Conservation (phyloP, 768 basidiomycete species). For the Dictyophora rubrovolvata region DNA sequence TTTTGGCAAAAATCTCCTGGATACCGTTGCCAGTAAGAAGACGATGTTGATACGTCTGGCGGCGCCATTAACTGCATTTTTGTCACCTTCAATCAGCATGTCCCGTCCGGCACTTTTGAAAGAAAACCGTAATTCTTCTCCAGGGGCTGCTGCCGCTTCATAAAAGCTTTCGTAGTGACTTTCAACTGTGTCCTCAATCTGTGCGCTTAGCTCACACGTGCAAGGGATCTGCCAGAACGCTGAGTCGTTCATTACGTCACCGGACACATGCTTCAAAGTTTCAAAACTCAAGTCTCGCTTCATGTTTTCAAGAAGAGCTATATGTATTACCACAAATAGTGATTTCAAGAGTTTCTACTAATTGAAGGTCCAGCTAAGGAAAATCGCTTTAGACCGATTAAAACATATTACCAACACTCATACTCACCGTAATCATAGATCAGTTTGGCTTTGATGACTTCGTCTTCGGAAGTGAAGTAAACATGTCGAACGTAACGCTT, state of each 20-base stretch:
- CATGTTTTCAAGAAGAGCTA: no score
- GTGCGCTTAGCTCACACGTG: no score
- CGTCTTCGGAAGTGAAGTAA: constrained; percentile 3
- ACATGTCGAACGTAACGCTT: constrained; percentile 8
- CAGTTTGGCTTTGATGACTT: constrained; percentile 15
- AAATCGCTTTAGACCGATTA: not conserved
- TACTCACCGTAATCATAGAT: constrained; percentile 17
- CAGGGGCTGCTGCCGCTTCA: constrained; percentile 49
- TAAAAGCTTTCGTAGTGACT: constrained; percentile 50
- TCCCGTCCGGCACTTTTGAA: constrained; percentile 50
- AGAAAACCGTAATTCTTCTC: constrained; percentile 39
- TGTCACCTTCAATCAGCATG: constrained; percentile 76
- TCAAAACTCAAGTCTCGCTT: no score
- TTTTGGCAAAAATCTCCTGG: constrained; percentile 70
- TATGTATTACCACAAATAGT: not conserved
- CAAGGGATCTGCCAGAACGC: no score
- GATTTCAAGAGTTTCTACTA: not conserved
- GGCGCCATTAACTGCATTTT: constrained; percentile 69
- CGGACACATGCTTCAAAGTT: no score
- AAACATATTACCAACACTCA: not conserved
- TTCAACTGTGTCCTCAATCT: no score
- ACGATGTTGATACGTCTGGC: constrained; percentile 83
- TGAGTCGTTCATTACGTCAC: no score
- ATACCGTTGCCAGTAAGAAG: constrained; percentile 67
- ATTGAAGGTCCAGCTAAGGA: not conserved